Conservation (phyloP, 257 asterid genomes). For the Plantago elongata region DNA sequence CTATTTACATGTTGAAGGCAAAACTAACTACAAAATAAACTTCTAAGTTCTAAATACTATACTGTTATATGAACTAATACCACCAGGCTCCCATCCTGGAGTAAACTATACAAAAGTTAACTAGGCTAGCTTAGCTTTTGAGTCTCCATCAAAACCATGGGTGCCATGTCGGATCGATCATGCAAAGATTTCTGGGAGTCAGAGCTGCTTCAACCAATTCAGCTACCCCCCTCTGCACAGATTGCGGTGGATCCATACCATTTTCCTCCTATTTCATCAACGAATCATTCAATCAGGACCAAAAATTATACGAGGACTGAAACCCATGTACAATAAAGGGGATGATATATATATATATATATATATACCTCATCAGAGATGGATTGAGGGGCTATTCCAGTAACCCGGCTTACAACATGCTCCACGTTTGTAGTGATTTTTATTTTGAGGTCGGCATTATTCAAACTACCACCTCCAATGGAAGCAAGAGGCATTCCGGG, state of each 20-base stretch:
- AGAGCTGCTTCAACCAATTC: constrained; percentile 95
- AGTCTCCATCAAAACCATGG: constrained; percentile 65
- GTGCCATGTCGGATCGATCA: constrained; percentile 99
- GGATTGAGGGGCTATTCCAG: constrained; percentile 78
- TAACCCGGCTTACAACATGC: constrained; percentile 73
- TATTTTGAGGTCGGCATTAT: constrained; percentile 75
- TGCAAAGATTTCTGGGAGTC: constrained; percentile 88
- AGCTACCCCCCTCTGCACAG: constrained; percentile 92
- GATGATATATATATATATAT: constrained; percentile 22
- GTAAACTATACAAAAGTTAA: too few relatives aligned
- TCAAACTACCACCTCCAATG: constrained; percentile 65
- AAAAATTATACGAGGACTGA: neutral
- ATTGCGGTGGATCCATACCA: constrained; percentile 85
- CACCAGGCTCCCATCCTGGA: too few relatives aligned
- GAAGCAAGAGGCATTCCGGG: constrained; percentile 75
- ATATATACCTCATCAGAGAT: constrained; percentile 86
- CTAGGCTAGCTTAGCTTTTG: too few relatives aligned
- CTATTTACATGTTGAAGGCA: too few relatives aligned
- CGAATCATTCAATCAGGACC: neutral
- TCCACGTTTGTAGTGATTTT: constrained; percentile 81
- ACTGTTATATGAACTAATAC: too few relatives aligned
- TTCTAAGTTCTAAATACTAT: too few relatives aligned
- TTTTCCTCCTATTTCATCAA: constrained; percentile 61
- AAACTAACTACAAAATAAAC: too few relatives aligned
- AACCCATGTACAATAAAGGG: neutral